Conservation (phyloP, 2,329 filamentous ascomycete species). For the Shiraia sp. region DNA sequence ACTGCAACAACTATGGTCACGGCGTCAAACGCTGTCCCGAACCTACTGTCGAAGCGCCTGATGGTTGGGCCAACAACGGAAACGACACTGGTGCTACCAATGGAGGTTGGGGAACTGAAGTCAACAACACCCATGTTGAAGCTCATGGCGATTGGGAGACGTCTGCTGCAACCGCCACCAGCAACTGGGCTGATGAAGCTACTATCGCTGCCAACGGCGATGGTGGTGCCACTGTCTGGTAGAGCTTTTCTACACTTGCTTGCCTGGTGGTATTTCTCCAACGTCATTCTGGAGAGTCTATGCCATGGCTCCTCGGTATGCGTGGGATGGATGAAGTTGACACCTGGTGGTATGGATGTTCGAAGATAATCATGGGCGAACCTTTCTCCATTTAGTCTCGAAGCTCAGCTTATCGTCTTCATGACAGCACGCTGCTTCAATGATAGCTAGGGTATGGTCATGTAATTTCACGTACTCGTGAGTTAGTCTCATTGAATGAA, state of each 20-base stretch:
- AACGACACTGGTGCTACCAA: constrained; percentile 17
- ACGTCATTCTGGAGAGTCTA: no score
- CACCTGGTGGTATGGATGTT: no score
- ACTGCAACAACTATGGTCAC: constrained; percentile 56
- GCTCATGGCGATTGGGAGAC: constrained; percentile 19
- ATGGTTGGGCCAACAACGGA: constrained; percentile 21
- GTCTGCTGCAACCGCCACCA: constrained; percentile 10
- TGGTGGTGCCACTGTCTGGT: constrained; percentile 10
- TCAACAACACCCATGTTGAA: constrained; percentile 8
- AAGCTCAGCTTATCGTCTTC: no score
- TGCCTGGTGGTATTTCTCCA: no score
- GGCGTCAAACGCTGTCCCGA: constrained; percentile 47
- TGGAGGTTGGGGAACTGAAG: constrained; percentile 25
- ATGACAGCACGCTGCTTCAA: no score
- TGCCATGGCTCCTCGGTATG: no score
- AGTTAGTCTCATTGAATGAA: no score
- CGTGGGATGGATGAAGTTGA: no score
- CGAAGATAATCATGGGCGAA: no score
- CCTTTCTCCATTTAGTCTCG: background rate
- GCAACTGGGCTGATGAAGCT: constrained; percentile 22
- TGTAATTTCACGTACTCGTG: no score
- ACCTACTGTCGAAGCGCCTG: constrained; percentile 28
- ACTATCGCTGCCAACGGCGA: constrained; percentile 10
- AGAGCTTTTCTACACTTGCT: constrained; percentile 3
- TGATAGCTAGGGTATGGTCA: no score